Conservation (phyloP, 768 basidiomycete genomes). For the Erythrobasidium yunnanense region DNA sequence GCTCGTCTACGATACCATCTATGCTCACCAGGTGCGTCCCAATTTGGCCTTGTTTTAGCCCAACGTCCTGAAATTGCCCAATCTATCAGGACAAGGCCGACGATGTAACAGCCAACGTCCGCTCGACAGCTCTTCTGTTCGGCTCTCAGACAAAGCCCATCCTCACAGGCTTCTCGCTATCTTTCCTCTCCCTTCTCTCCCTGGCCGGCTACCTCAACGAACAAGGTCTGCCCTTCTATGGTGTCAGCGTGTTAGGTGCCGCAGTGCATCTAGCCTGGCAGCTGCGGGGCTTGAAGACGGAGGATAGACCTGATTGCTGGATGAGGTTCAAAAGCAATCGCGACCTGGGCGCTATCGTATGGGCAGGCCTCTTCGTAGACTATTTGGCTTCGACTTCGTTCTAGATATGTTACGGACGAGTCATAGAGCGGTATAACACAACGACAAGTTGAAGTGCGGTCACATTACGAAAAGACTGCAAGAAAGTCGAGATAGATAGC, state of each 20-base stretch:
- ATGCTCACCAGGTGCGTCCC: constrained; percentile 74
- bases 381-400: not conserved
- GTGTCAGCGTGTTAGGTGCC: constrained; percentile 60
- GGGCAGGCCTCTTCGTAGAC: not conserved
- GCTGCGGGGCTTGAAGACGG: constrained; percentile 62
- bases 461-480: no score
- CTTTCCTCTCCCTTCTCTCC: constrained; percentile 62
- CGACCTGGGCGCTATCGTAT: not conserved
- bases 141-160: constrained; percentile 64
- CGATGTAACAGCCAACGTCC: constrained; percentile 76
- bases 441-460: no score
- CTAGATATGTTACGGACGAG: not conserved
- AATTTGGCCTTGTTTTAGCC: not conserved
- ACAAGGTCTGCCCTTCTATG: constrained; percentile 66
- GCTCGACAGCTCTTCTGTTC: constrained; percentile 87
- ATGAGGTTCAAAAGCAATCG: not conserved
- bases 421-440: no score
- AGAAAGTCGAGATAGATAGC: no score
- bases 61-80: not conserved
- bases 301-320: constrained; percentile 72
- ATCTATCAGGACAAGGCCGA: constrained; percentile 76
- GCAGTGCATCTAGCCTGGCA: constrained; percentile 67
- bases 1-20: constrained; percentile 91
- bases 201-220: constrained; percentile 70
- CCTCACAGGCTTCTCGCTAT: constrained; percentile 59